A percentile compares a stretch with the other conserved stretches of the same genome.
Evolutionary conservation across 2,329 filamentous ascomycete species (phyloP).

Genomic region (Rhinocladiella mackenziei): DNA sequence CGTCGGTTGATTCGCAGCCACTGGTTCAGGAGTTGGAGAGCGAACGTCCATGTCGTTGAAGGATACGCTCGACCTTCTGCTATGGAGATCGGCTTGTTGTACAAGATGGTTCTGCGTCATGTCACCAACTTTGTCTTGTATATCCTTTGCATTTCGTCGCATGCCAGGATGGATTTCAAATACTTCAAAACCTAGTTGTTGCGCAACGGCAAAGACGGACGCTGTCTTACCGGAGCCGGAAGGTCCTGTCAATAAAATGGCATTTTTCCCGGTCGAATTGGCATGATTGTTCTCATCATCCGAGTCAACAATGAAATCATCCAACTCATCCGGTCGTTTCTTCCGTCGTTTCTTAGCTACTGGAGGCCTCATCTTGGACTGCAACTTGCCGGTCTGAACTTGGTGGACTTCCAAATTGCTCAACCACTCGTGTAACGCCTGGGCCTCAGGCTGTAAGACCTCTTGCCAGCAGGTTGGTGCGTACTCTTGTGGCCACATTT

Average conservation of each 20-base stretch:
- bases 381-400: conserved; percentile 58
- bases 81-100: conserved; percentile 36
- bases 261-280: conserved; percentile 52
- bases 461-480: conserved; percentile 64
- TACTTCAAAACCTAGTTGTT: conserved; percentile 85
- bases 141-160: conserved; percentile 80
- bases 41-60: conserved; percentile 8
- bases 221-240: conserved; percentile 91
- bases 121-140: conserved; percentile 87
- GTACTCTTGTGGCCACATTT: conserved; percentile 80
- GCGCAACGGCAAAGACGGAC: conserved; percentile 83
- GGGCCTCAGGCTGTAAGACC: conserved; percentile 69
- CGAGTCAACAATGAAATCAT: conserved; percentile 74
- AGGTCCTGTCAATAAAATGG: conserved; percentile 83
- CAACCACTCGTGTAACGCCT: conserved; percentile 82
- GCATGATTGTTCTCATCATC: conserved; percentile 70
- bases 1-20: conserved; percentile 31
- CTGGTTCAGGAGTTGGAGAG: conserved; percentile 23
- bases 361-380: conserved; percentile 28
- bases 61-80: conserved; percentile 23
- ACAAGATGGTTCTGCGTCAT: conserved; percentile 97
- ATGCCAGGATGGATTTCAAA: conserved; percentile 90
- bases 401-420: conserved; percentile 69
- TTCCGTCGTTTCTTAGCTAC: conserved; percentile 58
- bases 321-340: conserved; percentile 62